A percentile compares a stretch with the other conserved stretches of the same genome.
These are phyloP conservation scores for Hypoxylon lienhwacheense DNA, from an alignment of 495 filamentous ascomycete species.

Conservation along the genomic window DNA sequence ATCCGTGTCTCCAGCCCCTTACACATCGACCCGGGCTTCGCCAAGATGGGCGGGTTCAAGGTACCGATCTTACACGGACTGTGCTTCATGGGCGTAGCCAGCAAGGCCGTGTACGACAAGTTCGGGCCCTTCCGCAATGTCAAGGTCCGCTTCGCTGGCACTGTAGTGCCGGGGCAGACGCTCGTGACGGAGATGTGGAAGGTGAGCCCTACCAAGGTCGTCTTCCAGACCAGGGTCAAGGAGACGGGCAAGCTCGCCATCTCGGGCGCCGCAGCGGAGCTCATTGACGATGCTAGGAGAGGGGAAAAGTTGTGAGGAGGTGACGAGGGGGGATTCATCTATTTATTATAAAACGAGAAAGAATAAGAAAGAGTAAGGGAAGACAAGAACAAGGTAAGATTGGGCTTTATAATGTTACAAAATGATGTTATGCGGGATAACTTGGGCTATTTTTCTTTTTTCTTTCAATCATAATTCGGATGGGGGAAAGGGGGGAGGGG, in stretches of 20 bases:
- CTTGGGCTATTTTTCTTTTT: too few relatives aligned
- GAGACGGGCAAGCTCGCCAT: conserved; percentile 97
- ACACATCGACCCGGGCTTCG: conserved; percentile 93
- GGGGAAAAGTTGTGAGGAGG: conserved; percentile 25
- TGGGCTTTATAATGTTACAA: too few relatives aligned
- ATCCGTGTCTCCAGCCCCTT: conserved; percentile 64
- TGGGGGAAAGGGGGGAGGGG: too few relatives aligned
- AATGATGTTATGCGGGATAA: not conserved
- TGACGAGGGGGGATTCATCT: not conserved
- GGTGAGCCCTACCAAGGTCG: conserved; percentile 72
- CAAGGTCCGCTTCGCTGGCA: conserved; percentile 94
- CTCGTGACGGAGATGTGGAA: conserved; percentile 98
- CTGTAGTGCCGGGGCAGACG: conserved; percentile 91
- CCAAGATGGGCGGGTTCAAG: conserved; percentile 95
- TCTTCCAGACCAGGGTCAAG: conserved; percentile 92
- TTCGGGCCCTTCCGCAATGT: conserved; percentile 89
- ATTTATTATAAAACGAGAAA: not conserved
- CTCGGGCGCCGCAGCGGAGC: conserved; percentile 81
- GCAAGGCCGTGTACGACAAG: conserved; percentile 83
- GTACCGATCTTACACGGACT: conserved; percentile 92
- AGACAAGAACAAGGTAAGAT: not conserved
- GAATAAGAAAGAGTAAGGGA: not conserved
- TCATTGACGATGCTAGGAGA: conserved; percentile 47
- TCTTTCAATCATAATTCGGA: too few relatives aligned
- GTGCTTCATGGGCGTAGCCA: conserved; percentile 90